Conservation (phyloP, 495 filamentous ascomycete species). For the Tuber calosporum region DNA sequence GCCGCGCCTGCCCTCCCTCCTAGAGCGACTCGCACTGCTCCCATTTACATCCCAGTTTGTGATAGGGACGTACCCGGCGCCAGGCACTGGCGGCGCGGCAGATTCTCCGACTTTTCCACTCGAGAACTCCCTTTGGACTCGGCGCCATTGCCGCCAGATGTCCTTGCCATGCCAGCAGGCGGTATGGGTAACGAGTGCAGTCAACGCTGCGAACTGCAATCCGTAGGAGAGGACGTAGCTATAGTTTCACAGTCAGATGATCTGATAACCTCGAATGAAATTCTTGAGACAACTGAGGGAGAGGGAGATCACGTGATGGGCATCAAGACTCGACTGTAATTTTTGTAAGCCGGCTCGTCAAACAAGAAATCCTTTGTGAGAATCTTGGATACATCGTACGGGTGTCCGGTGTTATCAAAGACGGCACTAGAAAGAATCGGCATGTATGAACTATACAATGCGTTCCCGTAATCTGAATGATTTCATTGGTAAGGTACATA, state of each 20-base stretch:
- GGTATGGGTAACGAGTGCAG: slow-evolving; percentile 64
- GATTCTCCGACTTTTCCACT: background rate
- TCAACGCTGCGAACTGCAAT: slow-evolving; percentile 70
- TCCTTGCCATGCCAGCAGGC: slow-evolving; percentile 67
- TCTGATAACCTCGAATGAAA: slow-evolving; percentile 3
- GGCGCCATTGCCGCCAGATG: slow-evolving; percentile 60
- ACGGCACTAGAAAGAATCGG: slow-evolving; percentile 68
- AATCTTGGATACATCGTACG: slow-evolving; percentile 69
- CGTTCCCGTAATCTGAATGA: slow-evolving; percentile 59
- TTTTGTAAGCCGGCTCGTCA: slow-evolving; percentile 60
- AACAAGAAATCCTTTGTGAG: slow-evolving; percentile 65
- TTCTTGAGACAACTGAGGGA: slow-evolving; percentile 10
- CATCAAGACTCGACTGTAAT: slow-evolving; percentile 72
- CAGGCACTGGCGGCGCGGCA: background rate
- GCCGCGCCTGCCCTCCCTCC: slow-evolving; percentile 43
- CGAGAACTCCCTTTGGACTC: slow-evolving; percentile 14
- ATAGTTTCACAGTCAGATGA: slow-evolving; percentile 8
- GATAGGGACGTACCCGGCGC: slow-evolving; percentile 15
- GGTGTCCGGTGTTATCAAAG: slow-evolving; percentile 71
- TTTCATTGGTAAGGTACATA: background rate
- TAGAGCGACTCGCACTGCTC: slow-evolving; percentile 46
- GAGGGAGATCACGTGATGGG: slow-evolving; percentile 55
- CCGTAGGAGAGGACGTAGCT: slow-evolving; percentile 68
- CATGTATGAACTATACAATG: slow-evolving; percentile 71
- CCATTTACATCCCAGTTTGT: background rate